phyloP scores from a whole-genome alignment of 176 grass and related monocot species.

The Phoenix roebelenii region DNA sequence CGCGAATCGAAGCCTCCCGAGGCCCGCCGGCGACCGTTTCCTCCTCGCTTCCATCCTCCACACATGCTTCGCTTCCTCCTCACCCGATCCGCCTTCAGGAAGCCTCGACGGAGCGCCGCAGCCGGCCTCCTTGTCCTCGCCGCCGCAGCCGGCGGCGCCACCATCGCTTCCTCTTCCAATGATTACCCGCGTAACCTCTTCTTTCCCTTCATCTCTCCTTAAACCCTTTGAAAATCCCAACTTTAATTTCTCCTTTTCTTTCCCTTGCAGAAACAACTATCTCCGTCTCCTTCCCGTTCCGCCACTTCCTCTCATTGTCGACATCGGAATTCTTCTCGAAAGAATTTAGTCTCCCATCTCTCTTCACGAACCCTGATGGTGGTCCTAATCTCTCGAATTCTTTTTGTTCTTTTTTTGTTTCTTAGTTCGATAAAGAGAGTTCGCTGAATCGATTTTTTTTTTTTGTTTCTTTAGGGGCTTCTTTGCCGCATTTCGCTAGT shows the following conservation, averaged over 20 bases:
- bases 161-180: neutral
- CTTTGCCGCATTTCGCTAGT: neutral
- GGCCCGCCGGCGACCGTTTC: too few relatives aligned
- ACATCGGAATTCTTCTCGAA: neutral
- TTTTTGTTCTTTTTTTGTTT: neutral
- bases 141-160: neutral
- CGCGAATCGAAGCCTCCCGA: too few relatives aligned
- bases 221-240: neutral
- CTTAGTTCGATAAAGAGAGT: neutral
- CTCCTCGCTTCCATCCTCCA: too few relatives aligned
- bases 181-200: neutral
- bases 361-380: neutral
- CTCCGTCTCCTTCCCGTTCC: neutral
- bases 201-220: neutral
- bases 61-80: slow-evolving; percentile 7
- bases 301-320: neutral
- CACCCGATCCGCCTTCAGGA: neutral
- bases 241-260: neutral
- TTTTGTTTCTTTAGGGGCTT: slow-evolving; percentile 1
- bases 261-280: neutral
- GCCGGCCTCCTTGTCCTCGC: neutral
- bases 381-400: slow-evolving; percentile 4
- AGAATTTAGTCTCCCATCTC: neutral
- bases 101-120: neutral
- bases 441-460: neutral